Conservation (phyloP, 768 basidiomycete genomes). For the Phanerochaete carnosa region DNA sequence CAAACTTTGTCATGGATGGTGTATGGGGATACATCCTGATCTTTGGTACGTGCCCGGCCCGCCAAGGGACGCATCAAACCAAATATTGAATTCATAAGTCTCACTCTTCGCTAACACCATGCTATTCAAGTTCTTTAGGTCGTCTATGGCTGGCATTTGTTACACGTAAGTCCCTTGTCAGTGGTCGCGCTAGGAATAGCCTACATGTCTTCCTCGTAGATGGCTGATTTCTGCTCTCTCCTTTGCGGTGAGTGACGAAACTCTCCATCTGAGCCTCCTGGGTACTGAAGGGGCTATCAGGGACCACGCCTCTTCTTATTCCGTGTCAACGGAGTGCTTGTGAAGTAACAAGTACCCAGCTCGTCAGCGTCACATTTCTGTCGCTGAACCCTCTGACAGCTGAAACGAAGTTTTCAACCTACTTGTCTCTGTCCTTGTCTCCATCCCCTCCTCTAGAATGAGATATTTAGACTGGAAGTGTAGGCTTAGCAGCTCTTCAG, state of each 20-base stretch:
- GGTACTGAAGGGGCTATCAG: background rate
- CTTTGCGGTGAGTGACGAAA: constrained; percentile 16
- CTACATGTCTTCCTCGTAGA: constrained; percentile 1
- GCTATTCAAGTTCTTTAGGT: constrained; percentile 21
- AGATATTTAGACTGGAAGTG: no score
- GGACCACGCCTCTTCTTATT: constrained; percentile 17
- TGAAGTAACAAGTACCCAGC: background rate
- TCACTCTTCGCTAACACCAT: constrained; percentile 23
- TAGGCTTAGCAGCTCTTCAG: no score
- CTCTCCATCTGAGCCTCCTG: background rate
- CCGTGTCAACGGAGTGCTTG: background rate
- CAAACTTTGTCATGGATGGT: constrained; percentile 22
- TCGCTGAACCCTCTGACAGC: background rate
- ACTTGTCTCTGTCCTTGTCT: no score
- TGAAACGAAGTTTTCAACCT: no score
- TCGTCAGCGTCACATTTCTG: background rate
- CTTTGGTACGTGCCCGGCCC: constrained; percentile 10
- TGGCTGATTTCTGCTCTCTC: constrained; percentile 25
- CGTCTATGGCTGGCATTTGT: constrained; percentile 24
- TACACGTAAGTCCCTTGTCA: constrained; percentile 22
- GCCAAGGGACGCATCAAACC: no score
- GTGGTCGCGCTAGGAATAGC: background rate
- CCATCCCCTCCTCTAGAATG: no score
- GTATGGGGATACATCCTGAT: constrained; percentile 26
- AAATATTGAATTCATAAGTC: background rate